A percentile compares a stretch with the other conserved stretches of the same genome.
Conservation (phyloP, 192 early-diverging fungal genomes). For the Coemansia sp. region DNA sequence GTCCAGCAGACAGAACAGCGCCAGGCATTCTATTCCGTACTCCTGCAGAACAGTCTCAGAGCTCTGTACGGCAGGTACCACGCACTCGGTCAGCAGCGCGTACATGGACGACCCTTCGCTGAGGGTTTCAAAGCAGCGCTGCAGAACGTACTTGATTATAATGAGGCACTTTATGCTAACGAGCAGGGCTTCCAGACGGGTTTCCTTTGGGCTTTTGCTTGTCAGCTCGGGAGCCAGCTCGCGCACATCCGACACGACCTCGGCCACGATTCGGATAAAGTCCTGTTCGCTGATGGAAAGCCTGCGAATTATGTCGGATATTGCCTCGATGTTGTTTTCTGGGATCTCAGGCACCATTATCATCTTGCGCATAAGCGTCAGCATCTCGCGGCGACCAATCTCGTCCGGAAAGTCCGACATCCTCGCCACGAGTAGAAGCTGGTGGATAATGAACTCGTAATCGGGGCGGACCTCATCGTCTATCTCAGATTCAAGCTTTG, state of each 20-base stretch:
- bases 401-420: slow-evolving; percentile 87
- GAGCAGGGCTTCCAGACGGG: slow-evolving; percentile 54
- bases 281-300: slow-evolving; percentile 81
- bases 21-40: slow-evolving; percentile 80
- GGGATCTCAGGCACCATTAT: slow-evolving; percentile 72
- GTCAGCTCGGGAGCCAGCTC: slow-evolving; percentile 43
- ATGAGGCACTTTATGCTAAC: slow-evolving; percentile 65
- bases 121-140: slow-evolving; percentile 67
- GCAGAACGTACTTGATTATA: slow-evolving; percentile 68
- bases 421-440: slow-evolving; percentile 73
- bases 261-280: slow-evolving; percentile 82
- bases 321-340: slow-evolving; percentile 71
- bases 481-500: slow-evolving; percentile 40
- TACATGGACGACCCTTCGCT: slow-evolving; percentile 72
- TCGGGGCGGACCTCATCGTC: slow-evolving; percentile 51
- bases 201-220: slow-evolving; percentile 34
- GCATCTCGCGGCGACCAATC: slow-evolving; percentile 80
- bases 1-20: slow-evolving; percentile 75
- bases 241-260: slow-evolving; percentile 80
- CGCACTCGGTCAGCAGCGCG: slow-evolving; percentile 69
- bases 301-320: slow-evolving; percentile 75
- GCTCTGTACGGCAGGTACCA: slow-evolving; percentile 71
- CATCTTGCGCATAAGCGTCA: slow-evolving; percentile 76
- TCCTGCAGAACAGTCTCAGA: slow-evolving; percentile 68
- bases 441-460: slow-evolving; percentile 54